phyloP scores from a whole-genome alignment of 352 stramenopile species.

The Phytophthora citrophthora region DNA sequence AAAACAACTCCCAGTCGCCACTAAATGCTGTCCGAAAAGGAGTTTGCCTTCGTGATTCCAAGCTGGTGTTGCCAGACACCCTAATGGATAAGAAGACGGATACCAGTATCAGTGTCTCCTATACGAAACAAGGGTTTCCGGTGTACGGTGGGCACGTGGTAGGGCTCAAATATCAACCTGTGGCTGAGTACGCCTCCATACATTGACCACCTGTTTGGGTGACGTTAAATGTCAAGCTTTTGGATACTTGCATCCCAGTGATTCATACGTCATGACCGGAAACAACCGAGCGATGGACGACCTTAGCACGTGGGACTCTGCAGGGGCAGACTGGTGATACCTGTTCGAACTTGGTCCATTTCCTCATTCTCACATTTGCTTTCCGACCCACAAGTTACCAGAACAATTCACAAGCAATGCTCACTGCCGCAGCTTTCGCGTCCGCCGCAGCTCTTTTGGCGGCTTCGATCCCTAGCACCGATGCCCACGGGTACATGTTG shows the following conservation, averaged over 20 bases:
- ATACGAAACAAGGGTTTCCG: neutral
- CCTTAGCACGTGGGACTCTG: neutral
- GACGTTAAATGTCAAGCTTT: neutral
- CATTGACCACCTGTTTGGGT: neutral
- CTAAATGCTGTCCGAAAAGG: neutral
- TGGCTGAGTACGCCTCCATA: neutral
- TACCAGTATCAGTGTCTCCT: neutral
- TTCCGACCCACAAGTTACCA: neutral
- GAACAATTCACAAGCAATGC: neutral
- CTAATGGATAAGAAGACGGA: constrained; percentile 1
- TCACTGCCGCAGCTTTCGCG: constrained; percentile 16
- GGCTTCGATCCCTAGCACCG: constrained; percentile 5
- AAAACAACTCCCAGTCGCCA: too few relatives aligned
- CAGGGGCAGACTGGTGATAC: neutral
- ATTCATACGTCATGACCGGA: constrained; percentile 2
- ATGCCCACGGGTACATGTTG: constrained; percentile 35
- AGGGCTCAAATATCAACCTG: neutral
- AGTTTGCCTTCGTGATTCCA: neutral
- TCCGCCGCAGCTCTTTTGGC: constrained; percentile 16
- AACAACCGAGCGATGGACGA: neutral
- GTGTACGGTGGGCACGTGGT: neutral
- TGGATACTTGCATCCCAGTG: neutral
- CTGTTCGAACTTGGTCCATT: neutral
- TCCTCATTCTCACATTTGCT: constrained; percentile 12
- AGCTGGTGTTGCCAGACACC: neutral